A percentile compares a stretch with the other conserved stretches of the same genome.
phyloP scores from a whole-genome alignment of 345 rosid genomes.

The Psidium friedrichsthalianum region DNA sequence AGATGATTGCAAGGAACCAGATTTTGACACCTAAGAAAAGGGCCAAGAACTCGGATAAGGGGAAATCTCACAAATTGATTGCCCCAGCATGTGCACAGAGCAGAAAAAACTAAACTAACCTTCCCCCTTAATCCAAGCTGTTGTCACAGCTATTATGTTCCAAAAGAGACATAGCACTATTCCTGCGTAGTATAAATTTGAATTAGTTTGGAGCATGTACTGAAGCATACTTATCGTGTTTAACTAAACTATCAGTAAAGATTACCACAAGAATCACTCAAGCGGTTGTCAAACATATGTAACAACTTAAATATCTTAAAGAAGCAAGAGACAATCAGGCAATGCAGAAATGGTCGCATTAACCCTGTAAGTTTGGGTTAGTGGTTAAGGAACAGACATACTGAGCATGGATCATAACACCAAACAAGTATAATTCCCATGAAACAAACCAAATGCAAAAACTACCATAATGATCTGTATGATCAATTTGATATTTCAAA shows the following conservation, averaged over 20 bases:
- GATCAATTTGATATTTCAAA: background rate
- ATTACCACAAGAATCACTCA: background rate
- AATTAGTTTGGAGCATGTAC: background rate
- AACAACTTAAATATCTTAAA: background rate
- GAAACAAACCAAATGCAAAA: background rate
- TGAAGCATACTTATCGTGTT: background rate
- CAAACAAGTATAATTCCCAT: background rate
- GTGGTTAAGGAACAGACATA: background rate
- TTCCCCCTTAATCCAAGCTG: conserved; percentile 86
- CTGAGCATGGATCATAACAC: background rate
- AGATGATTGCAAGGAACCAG: conserved; percentile 92
- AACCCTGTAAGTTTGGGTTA: background rate
- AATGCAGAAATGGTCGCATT: background rate
- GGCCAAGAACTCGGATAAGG: background rate
- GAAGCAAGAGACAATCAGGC: background rate
- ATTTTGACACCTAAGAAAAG: conserved; percentile 57
- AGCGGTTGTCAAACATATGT: background rate
- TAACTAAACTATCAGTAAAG: background rate
- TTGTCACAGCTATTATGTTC: conserved; percentile 68
- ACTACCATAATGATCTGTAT: background rate
- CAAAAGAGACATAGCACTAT: conserved; percentile 68
- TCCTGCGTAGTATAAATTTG: conserved; percentile 38
- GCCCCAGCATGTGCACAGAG: background rate
- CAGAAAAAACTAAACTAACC: conserved; percentile 22
- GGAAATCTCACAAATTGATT: background rate